Conservation (phyloP, 768 basidiomycete genomes). For the Mycena rebaudengoi region DNA sequence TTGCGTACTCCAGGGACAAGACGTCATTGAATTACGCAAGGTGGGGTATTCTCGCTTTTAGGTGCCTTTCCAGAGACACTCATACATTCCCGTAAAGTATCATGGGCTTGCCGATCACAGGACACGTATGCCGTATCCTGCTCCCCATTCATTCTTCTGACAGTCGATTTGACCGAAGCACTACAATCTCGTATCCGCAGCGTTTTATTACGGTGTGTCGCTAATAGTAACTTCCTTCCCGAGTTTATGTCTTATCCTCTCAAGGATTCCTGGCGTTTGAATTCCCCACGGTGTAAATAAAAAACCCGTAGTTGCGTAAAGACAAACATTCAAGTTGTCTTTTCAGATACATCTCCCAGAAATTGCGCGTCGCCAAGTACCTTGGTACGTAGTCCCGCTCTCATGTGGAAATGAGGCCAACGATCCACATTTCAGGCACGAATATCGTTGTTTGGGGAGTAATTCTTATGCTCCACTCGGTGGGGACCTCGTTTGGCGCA, state of each 20-base stretch:
- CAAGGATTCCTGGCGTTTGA: slow-evolving; percentile 69
- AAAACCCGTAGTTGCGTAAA: too few species aligned
- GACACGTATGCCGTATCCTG: slow-evolving; percentile 65
- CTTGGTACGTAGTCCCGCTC: slow-evolving; percentile 49
- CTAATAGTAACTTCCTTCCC: neutral
- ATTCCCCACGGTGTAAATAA: slow-evolving; percentile 73
- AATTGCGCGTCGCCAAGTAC: slow-evolving; percentile 66
- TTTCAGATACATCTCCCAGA: slow-evolving; percentile 73
- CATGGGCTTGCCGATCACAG: slow-evolving; percentile 72
- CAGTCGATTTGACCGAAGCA: slow-evolving; percentile 43
- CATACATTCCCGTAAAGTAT: slow-evolving; percentile 46
- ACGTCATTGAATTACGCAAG: slow-evolving; percentile 77
- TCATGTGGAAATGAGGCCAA: neutral
- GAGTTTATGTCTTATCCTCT: neutral
- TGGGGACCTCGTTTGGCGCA: slow-evolving; percentile 62
- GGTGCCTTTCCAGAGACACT: neutral
- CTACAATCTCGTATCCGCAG: slow-evolving; percentile 70
- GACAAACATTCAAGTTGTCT: too few species aligned
- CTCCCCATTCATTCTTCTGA: too few species aligned
- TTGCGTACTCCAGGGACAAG: slow-evolving; percentile 68
- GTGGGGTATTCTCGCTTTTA: too few species aligned
- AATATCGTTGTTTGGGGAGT: slow-evolving; percentile 71
- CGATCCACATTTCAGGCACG: slow-evolving; percentile 40
- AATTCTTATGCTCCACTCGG: slow-evolving; percentile 67
- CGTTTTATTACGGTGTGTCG: slow-evolving; percentile 65